Percentiles rank a stretch among this genome's conserved stretches.
phyloP scores from a whole-genome alignment of 2,329 filamentous ascomycete species.

The Pseudogymnoascus sp. region DNA sequence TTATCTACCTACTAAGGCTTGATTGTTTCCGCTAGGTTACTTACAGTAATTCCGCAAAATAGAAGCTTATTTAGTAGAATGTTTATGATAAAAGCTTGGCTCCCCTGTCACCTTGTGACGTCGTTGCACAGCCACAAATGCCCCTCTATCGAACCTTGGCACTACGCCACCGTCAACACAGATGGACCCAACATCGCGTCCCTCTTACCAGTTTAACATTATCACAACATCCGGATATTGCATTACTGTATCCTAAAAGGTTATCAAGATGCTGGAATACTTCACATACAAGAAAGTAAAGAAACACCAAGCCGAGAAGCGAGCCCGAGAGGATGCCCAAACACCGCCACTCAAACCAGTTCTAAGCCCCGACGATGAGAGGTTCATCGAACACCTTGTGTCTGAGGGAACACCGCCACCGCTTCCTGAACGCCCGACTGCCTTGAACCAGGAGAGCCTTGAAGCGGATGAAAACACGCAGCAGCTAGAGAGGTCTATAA shows the following conservation, averaged over 20 bases:
- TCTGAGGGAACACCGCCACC: constrained; percentile 43
- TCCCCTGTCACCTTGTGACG: constrained; percentile 3
- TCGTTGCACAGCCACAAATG: constrained; percentile 2
- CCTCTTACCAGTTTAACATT: background rate
- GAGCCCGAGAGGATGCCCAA: constrained; percentile 18
- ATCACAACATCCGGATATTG: background rate
- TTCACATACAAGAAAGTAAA: constrained; percentile 56
- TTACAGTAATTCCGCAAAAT: background rate
- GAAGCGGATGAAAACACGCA: constrained; percentile 15
- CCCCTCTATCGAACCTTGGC: background rate
- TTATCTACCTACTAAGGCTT: background rate
- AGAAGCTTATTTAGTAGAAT: background rate
- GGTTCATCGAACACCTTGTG: constrained; percentile 50
- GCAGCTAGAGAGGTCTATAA: constrained; percentile 8
- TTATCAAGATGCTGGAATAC: constrained; percentile 51
- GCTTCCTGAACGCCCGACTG: constrained; percentile 35
- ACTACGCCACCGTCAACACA: background rate
- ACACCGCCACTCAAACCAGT: constrained; percentile 32
- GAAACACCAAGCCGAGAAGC: constrained; percentile 48
- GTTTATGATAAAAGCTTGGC: constrained; percentile 2
- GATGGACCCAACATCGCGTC: background rate
- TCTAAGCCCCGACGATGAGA: constrained; percentile 49
- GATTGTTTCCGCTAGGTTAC: background rate
- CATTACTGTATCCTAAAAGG: background rate
- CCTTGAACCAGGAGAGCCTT: constrained; percentile 16